phyloP scores from a whole-genome alignment of 768 basidiomycete species.

The Mrakia hoshinonis region DNA sequence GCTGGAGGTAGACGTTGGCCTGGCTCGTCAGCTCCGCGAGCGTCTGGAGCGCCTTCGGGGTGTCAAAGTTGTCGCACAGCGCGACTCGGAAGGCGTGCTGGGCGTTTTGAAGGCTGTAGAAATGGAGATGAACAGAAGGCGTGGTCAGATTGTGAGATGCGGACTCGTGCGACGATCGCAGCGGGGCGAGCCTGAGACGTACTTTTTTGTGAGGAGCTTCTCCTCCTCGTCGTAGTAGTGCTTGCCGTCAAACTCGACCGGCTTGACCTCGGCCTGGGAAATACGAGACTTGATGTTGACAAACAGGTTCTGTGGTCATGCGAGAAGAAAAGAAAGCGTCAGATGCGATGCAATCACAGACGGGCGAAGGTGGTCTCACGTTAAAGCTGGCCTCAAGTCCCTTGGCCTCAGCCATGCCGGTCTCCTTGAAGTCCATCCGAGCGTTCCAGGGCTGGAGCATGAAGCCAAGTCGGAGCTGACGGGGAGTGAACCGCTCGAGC shows the following conservation, averaged over 20 bases:
- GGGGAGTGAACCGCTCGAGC: slow-evolving; percentile 65
- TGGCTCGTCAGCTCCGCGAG: slow-evolving; percentile 73
- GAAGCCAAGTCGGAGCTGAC: slow-evolving; percentile 87
- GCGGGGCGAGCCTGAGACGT: slow-evolving; percentile 30
- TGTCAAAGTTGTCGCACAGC: slow-evolving; percentile 95
- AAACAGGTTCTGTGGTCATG: slow-evolving; percentile 98
- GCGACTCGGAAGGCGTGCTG: slow-evolving; percentile 73
- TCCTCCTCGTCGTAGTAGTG: slow-evolving; percentile 51
- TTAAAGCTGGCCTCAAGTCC: slow-evolving; percentile 75
- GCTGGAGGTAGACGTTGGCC: slow-evolving; percentile 72
- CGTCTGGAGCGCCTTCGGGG: slow-evolving; percentile 66
- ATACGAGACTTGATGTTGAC: slow-evolving; percentile 72
- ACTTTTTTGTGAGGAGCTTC: slow-evolving; percentile 60
- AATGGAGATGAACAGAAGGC: background rate
- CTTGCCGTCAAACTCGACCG: slow-evolving; percentile 38
- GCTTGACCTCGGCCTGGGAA: slow-evolving; percentile 45
- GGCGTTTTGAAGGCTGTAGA: slow-evolving; percentile 57
- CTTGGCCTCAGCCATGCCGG: slow-evolving; percentile 73
- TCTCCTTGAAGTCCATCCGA: slow-evolving; percentile 88
- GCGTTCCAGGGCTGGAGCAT: slow-evolving; percentile 83
- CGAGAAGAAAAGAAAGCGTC: slow-evolving; percentile 12
- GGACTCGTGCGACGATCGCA: background rate
- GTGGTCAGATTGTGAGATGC: background rate
- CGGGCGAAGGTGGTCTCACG: slow-evolving; percentile 46
- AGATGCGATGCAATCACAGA: too few species aligned